Evolutionary conservation across 2,329 filamentous ascomycete genomes (phyloP), one percentile per base, ranked within the genome.

Genomic region (Epichloe brachyelytri): DNA sequence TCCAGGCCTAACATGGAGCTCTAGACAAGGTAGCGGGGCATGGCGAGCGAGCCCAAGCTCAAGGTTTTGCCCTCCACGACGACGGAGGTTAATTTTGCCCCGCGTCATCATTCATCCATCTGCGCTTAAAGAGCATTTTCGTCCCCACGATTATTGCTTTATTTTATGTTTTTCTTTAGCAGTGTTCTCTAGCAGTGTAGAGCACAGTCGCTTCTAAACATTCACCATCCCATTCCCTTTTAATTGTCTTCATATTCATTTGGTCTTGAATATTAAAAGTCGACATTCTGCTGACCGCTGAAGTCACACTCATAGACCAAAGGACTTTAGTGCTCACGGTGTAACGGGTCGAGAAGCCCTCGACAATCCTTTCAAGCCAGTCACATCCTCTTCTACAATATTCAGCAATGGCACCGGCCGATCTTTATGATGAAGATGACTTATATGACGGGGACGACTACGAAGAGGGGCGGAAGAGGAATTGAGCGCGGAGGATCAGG

Each of bases 391-490:
- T n/a, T 19, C 33, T 34, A n/a, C 11, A 17, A 17, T 5, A 19
- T 14, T 8, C 5, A 14, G 38, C 30, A 14, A 62, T 62, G 60
- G 53, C 60, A 30, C 53, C 57, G 14, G 48, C 51, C 14, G 51
- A 62, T 51, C 71, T 76, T 50, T 77, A 74, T 59, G 68, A 76
- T 55, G 69, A 76, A 15, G 75, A 74, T 49, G 63, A 67, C 22
- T 58, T 68, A 36, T 70, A 76, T 51, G 72, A 78, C 54, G 77
- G 69, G 51, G 75, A 78, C 20, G 68, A 62, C 2, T 67, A 71
- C 39, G 71, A 72, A 14, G 74, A 68, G 15, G 68, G 44, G 71
- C 71, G 36, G 67, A 69, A 15, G 71, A 72, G 53, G 64, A 75
- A 57, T 62, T 76, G 43, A 75, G 70, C 49, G 62, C 68, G 1